Percentiles rank a stretch among this genome's conserved stretches.
Conservation (phyloP, 768 basidiomycete genomes). For the Rhizopogon salebrosus region DNA sequence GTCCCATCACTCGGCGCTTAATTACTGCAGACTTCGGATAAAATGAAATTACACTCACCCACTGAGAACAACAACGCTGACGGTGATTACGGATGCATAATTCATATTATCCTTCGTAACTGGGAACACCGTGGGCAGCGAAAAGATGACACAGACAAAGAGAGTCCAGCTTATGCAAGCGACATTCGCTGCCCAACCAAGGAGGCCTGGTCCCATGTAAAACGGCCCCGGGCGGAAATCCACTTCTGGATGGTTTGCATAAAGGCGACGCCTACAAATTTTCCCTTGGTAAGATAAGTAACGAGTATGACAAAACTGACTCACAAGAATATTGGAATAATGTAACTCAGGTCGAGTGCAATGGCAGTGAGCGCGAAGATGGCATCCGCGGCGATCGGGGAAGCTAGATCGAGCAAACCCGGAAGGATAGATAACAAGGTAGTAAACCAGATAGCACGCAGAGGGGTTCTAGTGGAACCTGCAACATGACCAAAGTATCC, state of each 20-base stretch:
- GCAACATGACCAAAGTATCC: constrained; percentile 74
- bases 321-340: constrained; percentile 72
- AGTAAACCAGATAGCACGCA: constrained; percentile 72
- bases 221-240: constrained; percentile 83
- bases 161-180: constrained; percentile 67
- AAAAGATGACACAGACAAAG: constrained; percentile 68
- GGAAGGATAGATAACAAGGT: constrained; percentile 65
- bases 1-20: background rate
- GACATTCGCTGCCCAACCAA: constrained; percentile 58
- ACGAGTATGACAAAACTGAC: constrained; percentile 7
- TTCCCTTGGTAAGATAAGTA: background rate
- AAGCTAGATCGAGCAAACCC: constrained; percentile 72
- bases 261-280: constrained; percentile 47
- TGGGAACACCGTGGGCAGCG: constrained; percentile 63
- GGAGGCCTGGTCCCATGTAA: constrained; percentile 68
- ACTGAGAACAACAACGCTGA: constrained; percentile 48
- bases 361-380: constrained; percentile 81
- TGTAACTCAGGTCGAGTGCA: constrained; percentile 73
- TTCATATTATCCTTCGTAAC: constrained; percentile 75
- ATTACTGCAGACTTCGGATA: background rate
- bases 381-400: constrained; percentile 70
- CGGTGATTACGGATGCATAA: constrained; percentile 68
- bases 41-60: constrained; percentile 32
- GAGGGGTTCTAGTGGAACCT: constrained; percentile 60
- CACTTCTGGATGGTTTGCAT: constrained; percentile 72